These are phyloP conservation scores for Lepidium campestre DNA, from an alignment of 441 rosid species.

Conservation along the genomic window DNA sequence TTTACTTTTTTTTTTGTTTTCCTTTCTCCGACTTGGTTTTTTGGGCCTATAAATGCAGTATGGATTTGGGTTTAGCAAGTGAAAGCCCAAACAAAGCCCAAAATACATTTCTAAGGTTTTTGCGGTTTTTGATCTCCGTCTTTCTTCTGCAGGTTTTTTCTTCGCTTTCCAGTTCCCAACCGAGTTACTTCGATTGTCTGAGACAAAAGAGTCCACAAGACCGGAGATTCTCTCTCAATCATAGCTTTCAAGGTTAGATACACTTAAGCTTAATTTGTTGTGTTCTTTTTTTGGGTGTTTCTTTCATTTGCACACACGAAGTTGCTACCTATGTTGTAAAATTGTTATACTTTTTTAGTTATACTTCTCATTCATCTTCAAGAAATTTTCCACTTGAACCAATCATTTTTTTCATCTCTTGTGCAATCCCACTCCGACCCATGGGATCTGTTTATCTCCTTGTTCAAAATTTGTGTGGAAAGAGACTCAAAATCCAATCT, in stretches of 20 bases:
- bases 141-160: not conserved
- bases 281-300: not conserved
- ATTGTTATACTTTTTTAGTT: not conserved
- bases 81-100: constrained; percentile 12
- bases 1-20: no score
- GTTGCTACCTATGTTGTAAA: not conserved
- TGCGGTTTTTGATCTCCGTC: not conserved
- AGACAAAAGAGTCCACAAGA: not conserved
- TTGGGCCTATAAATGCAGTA: not conserved
- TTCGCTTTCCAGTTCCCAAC: constrained; percentile 6
- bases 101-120: not conserved
- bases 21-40: no score
- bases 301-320: constrained; percentile 8
- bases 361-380: not conserved
- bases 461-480: not conserved
- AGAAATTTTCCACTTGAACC: not conserved
- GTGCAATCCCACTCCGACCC: not conserved
- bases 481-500: no score
- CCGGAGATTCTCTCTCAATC: not conserved
- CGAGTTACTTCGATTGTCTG: not conserved
- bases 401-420: not conserved
- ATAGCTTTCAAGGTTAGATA: not conserved
- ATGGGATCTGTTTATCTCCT: not conserved
- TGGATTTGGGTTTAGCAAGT: not conserved
- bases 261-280: not conserved